Evolutionary conservation across 2,329 filamentous ascomycete species (phyloP), one percentile per base, ranked within the genome.

Genomic region (Westerdykella aurantiaca): DNA sequence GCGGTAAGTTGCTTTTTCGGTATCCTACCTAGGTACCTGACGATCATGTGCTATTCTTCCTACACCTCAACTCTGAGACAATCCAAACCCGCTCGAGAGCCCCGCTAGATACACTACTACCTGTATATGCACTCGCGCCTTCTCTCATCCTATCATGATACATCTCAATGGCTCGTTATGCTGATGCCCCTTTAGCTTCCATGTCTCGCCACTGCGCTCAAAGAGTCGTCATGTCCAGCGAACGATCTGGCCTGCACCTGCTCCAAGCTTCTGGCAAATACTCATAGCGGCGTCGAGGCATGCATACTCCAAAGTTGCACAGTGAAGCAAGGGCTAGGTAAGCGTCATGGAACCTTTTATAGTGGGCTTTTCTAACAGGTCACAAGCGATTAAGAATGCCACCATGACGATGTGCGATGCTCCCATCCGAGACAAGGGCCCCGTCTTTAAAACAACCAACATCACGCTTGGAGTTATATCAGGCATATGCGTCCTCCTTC

Each of bases 371-470:
- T 29, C 25, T 29, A 29, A 29, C 11, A 2, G 4, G 25, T 29
- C 25, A 17, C 10, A 41, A 71, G 67, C 60, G 12, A 69, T 68
- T 4, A 70, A 73, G 50, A 73, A 73, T 46, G 55, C 64, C 39
- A 72, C 70, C 0, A 42, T 53, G 12, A 64, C 66, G 14, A 52
- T 59, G 31, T 75, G 72, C 42, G 56, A 60, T 23, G 64, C 61
- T 2, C 68, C 69, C 1, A 45, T 68, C 7, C 62, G 69, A 13
- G 60, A 71, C 47, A 58, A 57, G 37, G 62, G 57, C 6, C 52
- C 55, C 3, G 38, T 49, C 6, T 55, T 69, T 12, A 64, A 63
- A 5, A 49, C 61, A 16, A 45, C 61, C 9, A 69, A 65, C 23
- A 54, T 70, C 7, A 55, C 51, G 6, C 60, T 70, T 16, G 60